phyloP scores from a whole-genome alignment of 2,329 filamentous ascomycete species.

The Fusarium sp. region DNA sequence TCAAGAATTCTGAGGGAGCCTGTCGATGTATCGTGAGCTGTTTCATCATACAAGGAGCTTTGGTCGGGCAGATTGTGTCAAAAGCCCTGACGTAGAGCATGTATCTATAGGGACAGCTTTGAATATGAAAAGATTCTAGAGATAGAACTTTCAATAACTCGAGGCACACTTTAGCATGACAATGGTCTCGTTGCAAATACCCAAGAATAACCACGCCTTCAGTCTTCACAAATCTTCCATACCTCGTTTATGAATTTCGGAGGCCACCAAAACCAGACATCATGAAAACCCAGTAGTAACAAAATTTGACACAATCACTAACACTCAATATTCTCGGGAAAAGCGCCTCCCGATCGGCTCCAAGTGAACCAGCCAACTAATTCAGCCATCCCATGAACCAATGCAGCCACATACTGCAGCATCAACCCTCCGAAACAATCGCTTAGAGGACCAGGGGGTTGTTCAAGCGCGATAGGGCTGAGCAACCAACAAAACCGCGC shows the following conservation, averaged over 20 bases:
- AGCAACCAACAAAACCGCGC: constrained; percentile 1
- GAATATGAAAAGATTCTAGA: neutral
- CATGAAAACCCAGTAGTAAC: neutral
- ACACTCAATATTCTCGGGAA: neutral
- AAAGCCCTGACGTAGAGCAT: neutral
- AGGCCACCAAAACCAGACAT: constrained; percentile 7
- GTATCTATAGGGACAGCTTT: neutral
- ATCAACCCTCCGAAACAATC: constrained; percentile 7
- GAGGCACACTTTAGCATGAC: neutral
- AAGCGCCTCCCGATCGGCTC: neutral
- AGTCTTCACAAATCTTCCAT: neutral
- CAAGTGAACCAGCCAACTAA: neutral
- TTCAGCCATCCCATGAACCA: constrained; percentile 23
- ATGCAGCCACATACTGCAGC: constrained; percentile 18
- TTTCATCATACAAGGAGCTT: neutral
- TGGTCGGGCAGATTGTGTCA: neutral
- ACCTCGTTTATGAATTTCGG: neutral
- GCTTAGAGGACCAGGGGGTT: neutral
- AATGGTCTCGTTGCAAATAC: neutral
- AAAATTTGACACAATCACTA: neutral
- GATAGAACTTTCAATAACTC: neutral
- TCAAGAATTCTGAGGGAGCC: constrained; percentile 9
- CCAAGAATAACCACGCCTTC: neutral
- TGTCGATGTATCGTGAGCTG: constrained; percentile 1
- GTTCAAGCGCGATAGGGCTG: constrained; percentile 19